These are phyloP conservation scores for Tricholoma terreum DNA, from an alignment of 768 basidiomycete species.

Conservation along the genomic window DNA sequence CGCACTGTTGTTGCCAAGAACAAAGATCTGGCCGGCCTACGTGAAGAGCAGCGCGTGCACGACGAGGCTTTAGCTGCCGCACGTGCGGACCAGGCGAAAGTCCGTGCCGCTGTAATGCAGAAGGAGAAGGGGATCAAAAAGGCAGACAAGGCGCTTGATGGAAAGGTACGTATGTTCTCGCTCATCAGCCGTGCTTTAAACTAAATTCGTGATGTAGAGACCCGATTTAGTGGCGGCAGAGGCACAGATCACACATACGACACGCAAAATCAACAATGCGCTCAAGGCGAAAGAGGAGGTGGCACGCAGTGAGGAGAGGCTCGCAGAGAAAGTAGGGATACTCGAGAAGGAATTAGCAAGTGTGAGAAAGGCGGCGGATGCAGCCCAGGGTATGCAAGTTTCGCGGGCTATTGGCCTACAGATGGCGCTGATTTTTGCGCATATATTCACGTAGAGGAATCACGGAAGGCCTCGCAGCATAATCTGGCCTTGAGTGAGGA, in stretches of 20 bases:
- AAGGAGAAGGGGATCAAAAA: constrained; percentile 88
- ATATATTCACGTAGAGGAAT: constrained; percentile 52
- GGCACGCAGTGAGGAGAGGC: constrained; percentile 44
- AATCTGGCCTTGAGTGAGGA: constrained; percentile 81
- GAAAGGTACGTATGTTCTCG: constrained; percentile 49
- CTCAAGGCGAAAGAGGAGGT: constrained; percentile 61
- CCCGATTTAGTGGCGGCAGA: constrained; percentile 83
- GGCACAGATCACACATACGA: constrained; percentile 83
- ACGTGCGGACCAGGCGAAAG: constrained; percentile 76
- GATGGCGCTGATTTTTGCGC: neutral
- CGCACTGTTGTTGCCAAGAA: constrained; percentile 70
- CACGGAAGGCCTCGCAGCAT: constrained; percentile 65
- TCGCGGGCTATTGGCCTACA: neutral
- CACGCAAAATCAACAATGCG: constrained; percentile 75
- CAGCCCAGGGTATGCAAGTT: constrained; percentile 64
- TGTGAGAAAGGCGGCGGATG: constrained; percentile 67
- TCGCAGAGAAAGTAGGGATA: constrained; percentile 47
- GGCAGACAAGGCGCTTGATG: constrained; percentile 85
- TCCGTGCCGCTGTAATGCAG: constrained; percentile 70
- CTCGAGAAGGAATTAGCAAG: constrained; percentile 64
- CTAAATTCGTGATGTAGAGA: constrained; percentile 45
- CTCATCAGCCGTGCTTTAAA: neutral
- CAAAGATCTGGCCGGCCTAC: constrained; percentile 62
- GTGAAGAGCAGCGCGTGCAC: constrained; percentile 65
- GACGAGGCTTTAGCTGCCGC: constrained; percentile 73